A percentile compares a stretch with the other conserved stretches of the same genome.
Conservation (phyloP, 441 rosid species). For the Brassica hybrid region DNA sequence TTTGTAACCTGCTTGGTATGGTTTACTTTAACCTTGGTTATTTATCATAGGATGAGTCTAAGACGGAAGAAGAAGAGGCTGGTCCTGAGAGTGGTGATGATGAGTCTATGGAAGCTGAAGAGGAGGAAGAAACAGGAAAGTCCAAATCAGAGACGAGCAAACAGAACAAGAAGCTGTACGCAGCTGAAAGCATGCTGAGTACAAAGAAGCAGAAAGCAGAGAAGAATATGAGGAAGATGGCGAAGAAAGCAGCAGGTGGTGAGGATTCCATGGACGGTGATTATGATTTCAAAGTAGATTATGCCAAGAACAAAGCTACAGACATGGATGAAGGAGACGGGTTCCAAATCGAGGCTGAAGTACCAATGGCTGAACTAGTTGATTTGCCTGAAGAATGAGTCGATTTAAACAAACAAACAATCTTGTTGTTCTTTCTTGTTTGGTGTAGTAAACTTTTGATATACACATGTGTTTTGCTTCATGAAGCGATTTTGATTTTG, state of each 20-base stretch:
- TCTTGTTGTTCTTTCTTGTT: background rate
- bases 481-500: no score
- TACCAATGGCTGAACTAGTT: conserved; percentile 62
- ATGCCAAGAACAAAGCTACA: conserved; percentile 48
- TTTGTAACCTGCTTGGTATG: background rate
- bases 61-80: conserved; percentile 24
- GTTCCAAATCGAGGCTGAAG: conserved; percentile 40
- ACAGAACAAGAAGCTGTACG: conserved; percentile 78
- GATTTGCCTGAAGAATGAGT: conserved; percentile 53
- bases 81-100: conserved; percentile 43
- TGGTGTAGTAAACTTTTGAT: background rate
- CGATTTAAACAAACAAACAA: background rate
- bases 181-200: conserved; percentile 75
- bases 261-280: conserved; percentile 67
- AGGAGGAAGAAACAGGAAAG: conserved; percentile 43
- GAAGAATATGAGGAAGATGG: conserved; percentile 76
- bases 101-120: conserved; percentile 55
- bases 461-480: background rate
- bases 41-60: conserved; percentile 33
- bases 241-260: conserved; percentile 43
- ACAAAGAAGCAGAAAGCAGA: conserved; percentile 75
- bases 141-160: conserved; percentile 45
- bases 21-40: background rate
- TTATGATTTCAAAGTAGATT: conserved; percentile 89
- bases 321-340: conserved; percentile 57